Base-by-base conservation (phyloP, 164 flowering plant species). In the Cinnamomum chago region DNA sequence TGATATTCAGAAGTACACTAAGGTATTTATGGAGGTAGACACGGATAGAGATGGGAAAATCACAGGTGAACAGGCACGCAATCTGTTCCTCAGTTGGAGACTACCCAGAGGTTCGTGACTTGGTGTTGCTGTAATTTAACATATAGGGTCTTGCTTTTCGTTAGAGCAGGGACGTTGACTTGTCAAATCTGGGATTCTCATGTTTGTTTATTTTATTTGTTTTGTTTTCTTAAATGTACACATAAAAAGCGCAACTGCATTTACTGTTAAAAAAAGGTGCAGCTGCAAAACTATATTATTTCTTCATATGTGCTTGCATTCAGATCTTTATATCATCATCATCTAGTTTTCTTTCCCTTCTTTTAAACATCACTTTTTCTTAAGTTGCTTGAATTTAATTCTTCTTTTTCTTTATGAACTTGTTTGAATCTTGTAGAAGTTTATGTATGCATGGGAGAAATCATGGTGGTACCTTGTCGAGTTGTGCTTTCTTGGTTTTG, bases 1-100 rank as follows among this genome's bases (percentile, higher is more conserved):
- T 25, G 91, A 89, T 79, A 77, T 91, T 80, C 98, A 91, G 78
- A 93, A 93, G 83, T 95, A 95, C 70, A 81, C 88, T 23, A 89
- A 88, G 79, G 96, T 93, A 18, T 95, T 95, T 85, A 78, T 92
- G 77, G 92, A 90, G 84, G 98, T 95, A 23, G 99, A 93, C 81
- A 85, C 90, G 6, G 97, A 93, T 70, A 85, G 92, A 79, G 99
- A 95, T 87, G 98, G 99, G 67, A 92, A 81, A 83, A 93, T 95
- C 65, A 90, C 95, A 66, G 97, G 98, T 18, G 97, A 92, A 74
- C 88, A 95, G 83, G 99, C 99, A 47, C 83, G 95, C 52, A 87
- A 88, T 79, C 85, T 95, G 69, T 95, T 95, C 72, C 80, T 95
- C 79, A 93, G 99, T 82, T 95, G 99, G 99, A 92, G 88, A 81